These are phyloP conservation scores for Heterotrichella gracilis DNA, from an alignment of 352 stramenopile genomes.

Conservation along the genomic window DNA sequence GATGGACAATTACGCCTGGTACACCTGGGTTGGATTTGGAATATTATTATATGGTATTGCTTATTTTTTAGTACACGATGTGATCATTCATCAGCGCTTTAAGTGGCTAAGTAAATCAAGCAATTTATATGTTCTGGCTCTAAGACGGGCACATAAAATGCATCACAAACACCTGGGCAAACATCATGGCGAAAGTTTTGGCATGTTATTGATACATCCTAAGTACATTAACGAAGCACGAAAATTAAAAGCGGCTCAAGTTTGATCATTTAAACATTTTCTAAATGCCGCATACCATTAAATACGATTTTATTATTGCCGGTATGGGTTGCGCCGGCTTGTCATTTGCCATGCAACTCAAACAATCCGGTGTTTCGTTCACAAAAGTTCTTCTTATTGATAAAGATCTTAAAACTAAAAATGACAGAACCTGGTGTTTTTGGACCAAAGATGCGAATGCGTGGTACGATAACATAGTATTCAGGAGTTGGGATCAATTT, in stretches of 20 bases:
- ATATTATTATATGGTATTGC: not conserved
- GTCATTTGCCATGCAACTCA: not conserved
- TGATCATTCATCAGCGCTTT: not conserved
- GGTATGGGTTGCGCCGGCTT: not conserved
- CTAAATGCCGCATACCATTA: not conserved
- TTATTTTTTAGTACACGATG: not conserved
- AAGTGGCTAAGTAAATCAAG: not conserved
- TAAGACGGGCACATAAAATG: not conserved
- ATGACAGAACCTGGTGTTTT: constrained; percentile 1
- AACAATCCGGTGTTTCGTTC: not conserved
- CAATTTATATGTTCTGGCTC: not conserved
- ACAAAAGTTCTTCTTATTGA: not conserved
- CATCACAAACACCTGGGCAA: constrained; percentile 1
- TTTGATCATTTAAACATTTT: no score
- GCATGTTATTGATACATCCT: not conserved
- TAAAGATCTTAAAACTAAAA: not conserved
- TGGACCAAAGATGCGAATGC: not conserved
- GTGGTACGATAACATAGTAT: not conserved
- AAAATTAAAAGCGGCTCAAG: not conserved
- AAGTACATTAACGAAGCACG: not conserved
- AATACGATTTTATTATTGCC: constrained; percentile 3
- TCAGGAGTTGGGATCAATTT: not conserved
- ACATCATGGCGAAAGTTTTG: not conserved
- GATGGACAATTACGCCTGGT: not conserved
- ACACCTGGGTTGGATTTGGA: not conserved